Evolutionary conservation across 163 green algal genomes (phyloP), one percentile per base, ranked within the genome.

Genomic region (Chlorella variabilis): DNA sequence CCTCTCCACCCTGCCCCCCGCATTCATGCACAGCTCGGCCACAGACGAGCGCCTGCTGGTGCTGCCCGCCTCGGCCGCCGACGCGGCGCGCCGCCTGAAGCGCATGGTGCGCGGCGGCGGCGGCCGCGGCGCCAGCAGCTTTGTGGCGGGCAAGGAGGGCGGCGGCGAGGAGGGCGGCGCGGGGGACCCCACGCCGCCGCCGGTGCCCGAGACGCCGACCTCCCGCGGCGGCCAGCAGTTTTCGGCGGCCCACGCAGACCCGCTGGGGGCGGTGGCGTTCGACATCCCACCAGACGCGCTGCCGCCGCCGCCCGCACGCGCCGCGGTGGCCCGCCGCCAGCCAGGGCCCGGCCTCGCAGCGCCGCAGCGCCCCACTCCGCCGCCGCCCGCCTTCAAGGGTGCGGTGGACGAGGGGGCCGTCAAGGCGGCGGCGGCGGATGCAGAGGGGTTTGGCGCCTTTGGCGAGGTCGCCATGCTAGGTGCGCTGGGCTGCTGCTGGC

Each of bases 251-350:
- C 63, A 75, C 17, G 81, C 75, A 6, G 87, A 91, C 42, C 70
- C 77, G 5, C 62, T 91, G 63, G 39, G 20, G 2, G 27, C 49
- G 8, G 45, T 89, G 36, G 58, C 77, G 9, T 92, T 92, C 61
- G 41, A 73, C 70, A 83, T 92, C 39, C 89, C 89, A 8, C 49
- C 77, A 21, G 89, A 89, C 27, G 87, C 87, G n/a, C 83, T 92
- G 48, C 80, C 85, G 25, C 78, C 88, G 67, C 85, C 83, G 33
- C 83, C 85, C 0, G 41, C 73, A 23, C 77, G 83, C 45, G 71
- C 68, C 34, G 70, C 76, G 7, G 59, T 82, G 34, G 83, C 77
- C 3, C 80, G 75, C 1, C 59, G 62, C 41, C 61, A 29, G 34
- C 17, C 77, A 7, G 39, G 71, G 33, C 63, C 45, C 18, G 23